Evolutionary conservation across 352 stramenopile genomes (phyloP).

Genomic region (Pythium scleroteichum): DNA sequence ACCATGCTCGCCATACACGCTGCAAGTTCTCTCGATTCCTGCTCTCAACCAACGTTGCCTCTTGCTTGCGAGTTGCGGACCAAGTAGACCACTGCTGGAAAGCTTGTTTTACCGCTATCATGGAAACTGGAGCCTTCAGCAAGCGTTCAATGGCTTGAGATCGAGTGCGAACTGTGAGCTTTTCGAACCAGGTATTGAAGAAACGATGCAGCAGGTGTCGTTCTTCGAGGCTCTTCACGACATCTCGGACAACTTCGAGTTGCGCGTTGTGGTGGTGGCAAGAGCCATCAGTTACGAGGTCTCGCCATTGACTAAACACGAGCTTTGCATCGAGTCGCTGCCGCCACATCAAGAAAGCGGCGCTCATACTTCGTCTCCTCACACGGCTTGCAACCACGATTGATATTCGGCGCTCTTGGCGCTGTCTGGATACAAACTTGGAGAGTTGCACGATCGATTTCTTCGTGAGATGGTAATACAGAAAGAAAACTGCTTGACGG

Average conservation of each 20-base stretch:
- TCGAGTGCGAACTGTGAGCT: neutral
- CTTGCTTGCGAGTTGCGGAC: neutral
- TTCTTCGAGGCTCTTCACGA: neutral
- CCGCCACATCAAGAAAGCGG: constrained; percentile 20
- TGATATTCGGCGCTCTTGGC: constrained; percentile 6
- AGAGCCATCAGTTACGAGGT: neutral
- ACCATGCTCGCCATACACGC: constrained; percentile 19
- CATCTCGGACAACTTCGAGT: constrained; percentile 7
- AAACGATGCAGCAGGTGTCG: constrained; percentile 8
- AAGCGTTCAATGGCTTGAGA: constrained; percentile 2
- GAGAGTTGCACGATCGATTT: constrained; percentile 10
- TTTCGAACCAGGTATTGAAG: constrained; percentile 18
- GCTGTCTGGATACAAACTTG: constrained; percentile 5
- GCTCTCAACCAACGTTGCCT: neutral
- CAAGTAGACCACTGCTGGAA: constrained; percentile 13
- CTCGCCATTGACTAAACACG: constrained; percentile 22
- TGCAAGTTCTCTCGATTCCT: neutral
- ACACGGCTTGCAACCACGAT: constrained; percentile 17
- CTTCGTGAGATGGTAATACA: constrained; percentile 34
- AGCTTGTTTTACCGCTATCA: neutral
- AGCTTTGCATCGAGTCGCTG: constrained; percentile 26
- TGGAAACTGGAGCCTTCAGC: constrained; percentile 11
- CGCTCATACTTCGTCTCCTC: constrained; percentile 3
- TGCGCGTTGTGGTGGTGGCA: neutral
- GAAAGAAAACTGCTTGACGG: constrained; percentile 26